Conservation (phyloP, 2,329 filamentous ascomycete species). For the Trichothecium sympodiale region DNA sequence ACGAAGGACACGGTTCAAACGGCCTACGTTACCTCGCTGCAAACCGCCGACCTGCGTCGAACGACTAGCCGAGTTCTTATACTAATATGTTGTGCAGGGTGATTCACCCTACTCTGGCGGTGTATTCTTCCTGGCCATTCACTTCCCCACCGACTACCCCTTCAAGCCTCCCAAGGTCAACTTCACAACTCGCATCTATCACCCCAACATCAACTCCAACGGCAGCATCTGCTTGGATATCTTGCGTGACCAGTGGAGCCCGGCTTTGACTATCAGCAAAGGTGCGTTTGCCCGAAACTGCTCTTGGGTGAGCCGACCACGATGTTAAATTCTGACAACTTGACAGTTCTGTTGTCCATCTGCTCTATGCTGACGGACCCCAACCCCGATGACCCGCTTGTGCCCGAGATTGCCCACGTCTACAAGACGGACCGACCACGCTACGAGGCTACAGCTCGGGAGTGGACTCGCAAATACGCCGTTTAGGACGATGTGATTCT, state of each 20-base stretch:
- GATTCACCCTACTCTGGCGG: slow-evolving; percentile 97
- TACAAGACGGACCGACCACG: slow-evolving; percentile 97
- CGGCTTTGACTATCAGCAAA: slow-evolving; percentile 96
- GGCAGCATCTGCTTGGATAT: slow-evolving; percentile 99
- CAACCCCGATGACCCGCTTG: slow-evolving; percentile 96
- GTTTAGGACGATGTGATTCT: slow-evolving; percentile 45
- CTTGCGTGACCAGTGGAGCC: slow-evolving; percentile 97
- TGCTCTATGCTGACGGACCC: slow-evolving; percentile 99
- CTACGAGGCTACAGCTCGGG: slow-evolving; percentile 92
- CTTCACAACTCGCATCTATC: slow-evolving; percentile 99
- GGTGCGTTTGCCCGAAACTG: slow-evolving; percentile 43
- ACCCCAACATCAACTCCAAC: slow-evolving; percentile 99
- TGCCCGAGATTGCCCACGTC: slow-evolving; percentile 97
- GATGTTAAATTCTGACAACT: slow-evolving; percentile 5
- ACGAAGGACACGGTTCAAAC: not conserved
- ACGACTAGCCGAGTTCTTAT: not conserved
- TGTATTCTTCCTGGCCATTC: slow-evolving; percentile 97
- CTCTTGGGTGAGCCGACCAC: not conserved
- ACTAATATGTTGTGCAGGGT: slow-evolving; percentile 43
- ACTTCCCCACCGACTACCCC: slow-evolving; percentile 99
- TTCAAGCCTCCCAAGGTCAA: slow-evolving; percentile 99
- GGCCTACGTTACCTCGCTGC: too few relatives aligned
- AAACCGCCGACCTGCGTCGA: not conserved
- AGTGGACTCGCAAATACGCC: slow-evolving; percentile 99
- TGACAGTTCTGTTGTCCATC: slow-evolving; percentile 84